Conservation (phyloP, 192 early-diverging fungal species). For the Haplosporangium gracile region DNA sequence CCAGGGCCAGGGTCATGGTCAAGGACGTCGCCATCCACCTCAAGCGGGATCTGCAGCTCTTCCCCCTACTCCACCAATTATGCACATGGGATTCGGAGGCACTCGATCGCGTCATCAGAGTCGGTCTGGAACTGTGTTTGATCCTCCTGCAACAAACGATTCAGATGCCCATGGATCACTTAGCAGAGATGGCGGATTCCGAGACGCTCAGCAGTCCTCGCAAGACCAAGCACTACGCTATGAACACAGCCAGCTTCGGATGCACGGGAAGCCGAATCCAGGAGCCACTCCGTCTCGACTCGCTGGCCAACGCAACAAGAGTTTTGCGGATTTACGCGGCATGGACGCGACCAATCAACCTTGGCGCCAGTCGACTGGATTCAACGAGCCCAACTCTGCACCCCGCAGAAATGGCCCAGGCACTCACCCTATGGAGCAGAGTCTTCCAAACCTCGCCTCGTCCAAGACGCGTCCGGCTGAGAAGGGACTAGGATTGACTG, state of each 20-base stretch:
- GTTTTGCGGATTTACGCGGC: conserved; percentile 37
- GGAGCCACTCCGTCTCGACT: conserved; percentile 12
- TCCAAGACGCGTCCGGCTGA: conserved; percentile 11
- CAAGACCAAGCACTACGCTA: conserved; percentile 21
- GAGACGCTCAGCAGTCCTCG: not conserved
- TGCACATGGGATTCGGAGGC: conserved; percentile 9
- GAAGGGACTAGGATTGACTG: not conserved
- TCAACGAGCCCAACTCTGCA: not conserved
- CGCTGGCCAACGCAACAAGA: conserved; percentile 49
- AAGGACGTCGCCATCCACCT: conserved; percentile 12
- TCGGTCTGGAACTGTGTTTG: conserved; percentile 38
- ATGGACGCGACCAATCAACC: conserved; percentile 34
- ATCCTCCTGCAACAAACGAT: conserved; percentile 6
- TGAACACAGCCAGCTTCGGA: conserved; percentile 46
- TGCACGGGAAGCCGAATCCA: conserved; percentile 3
- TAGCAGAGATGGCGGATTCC: not conserved
- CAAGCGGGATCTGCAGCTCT: conserved; percentile 10
- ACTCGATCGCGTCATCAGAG: conserved; percentile 49
- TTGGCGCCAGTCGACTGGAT: conserved; percentile 37
- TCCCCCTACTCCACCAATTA: conserved; percentile 28
- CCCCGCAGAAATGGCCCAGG: conserved; percentile 1
- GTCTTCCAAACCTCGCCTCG: not conserved
- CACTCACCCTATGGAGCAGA: conserved; percentile 7
- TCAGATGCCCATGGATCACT: not conserved
- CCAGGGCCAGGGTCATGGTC: conserved; percentile 29